Conservation (phyloP, 2,329 filamentous ascomycete genomes). For the Ophiostoma pallidulum region DNA sequence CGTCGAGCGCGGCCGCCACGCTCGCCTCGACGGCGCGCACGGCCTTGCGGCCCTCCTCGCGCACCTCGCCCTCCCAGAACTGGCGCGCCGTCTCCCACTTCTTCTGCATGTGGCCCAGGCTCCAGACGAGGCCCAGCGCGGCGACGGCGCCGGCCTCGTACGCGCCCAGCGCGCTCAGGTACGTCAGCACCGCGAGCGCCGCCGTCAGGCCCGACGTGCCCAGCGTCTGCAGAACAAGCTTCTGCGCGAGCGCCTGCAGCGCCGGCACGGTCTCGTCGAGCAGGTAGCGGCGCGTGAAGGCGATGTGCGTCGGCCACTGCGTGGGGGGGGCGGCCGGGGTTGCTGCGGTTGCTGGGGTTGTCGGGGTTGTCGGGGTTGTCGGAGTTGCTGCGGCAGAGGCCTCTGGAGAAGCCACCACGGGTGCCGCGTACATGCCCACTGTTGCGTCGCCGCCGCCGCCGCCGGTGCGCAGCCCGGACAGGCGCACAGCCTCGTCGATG, state of each 20-base stretch:
- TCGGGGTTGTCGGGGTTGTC: not conserved
- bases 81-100: conserved; percentile 51
- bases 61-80: conserved; percentile 58
- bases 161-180: conserved; percentile 44
- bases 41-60: conserved; percentile 56
- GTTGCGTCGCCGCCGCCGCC: conserved; percentile 2
- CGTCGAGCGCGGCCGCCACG: conserved; percentile 37
- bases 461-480: conserved; percentile 7
- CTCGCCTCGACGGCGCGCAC: conserved; percentile 47
- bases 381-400: not conserved
- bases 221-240: conserved; percentile 64
- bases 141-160: conserved; percentile 56
- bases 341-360: not conserved
- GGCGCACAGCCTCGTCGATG: conserved; percentile 22
- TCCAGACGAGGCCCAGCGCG: conserved; percentile 51
- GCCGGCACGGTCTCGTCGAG: conserved; percentile 58
- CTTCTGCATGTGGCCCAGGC: conserved; percentile 49
- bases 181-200: conserved; percentile 45
- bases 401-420: conserved; percentile 13
- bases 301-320: conserved; percentile 68
- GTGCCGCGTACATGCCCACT: conserved; percentile 18
- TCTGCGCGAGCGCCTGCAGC: conserved; percentile 63
- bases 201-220: conserved; percentile 58
- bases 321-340: not conserved
- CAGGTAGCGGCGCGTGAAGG: conserved; percentile 58